Percentiles rank a stretch among this genome's conserved stretches.
Conservation (phyloP, 2,329 filamentous ascomycete genomes). For the Pseudogymnoascus pannorum region DNA sequence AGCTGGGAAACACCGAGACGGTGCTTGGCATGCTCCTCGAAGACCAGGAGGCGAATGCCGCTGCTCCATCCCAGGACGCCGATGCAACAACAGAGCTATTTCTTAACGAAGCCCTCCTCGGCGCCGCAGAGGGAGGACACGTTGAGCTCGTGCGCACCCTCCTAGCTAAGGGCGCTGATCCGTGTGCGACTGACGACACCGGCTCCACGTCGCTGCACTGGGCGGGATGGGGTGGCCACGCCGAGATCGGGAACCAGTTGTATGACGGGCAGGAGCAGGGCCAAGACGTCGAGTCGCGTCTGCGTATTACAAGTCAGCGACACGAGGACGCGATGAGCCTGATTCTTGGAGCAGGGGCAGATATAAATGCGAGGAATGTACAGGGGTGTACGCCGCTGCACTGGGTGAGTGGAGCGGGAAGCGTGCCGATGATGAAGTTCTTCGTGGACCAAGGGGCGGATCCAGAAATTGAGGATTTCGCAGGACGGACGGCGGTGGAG, state of each 20-base stretch:
- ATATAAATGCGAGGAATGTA: neutral
- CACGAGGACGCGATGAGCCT: neutral
- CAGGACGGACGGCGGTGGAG: neutral
- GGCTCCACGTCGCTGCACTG: neutral
- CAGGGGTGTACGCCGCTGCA: neutral
- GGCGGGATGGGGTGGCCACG: neutral
- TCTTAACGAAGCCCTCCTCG: neutral
- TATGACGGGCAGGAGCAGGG: neutral
- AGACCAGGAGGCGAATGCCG: neutral
- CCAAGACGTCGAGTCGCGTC: neutral
- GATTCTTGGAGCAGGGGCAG: neutral
- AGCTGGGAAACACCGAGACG: neutral
- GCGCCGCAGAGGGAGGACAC: neutral
- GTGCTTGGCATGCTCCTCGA: neutral
- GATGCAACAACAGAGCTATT: neutral
- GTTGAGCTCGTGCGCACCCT: neutral
- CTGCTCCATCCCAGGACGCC: neutral
- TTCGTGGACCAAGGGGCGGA: neutral
- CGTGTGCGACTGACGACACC: neutral
- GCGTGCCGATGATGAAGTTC: constrained; percentile 1
- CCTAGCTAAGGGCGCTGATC: neutral
- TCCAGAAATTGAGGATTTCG: neutral
- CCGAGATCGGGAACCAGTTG: neutral
- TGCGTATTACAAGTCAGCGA: neutral
- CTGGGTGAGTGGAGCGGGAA: neutral